Evolutionary conservation across 331 rosid genomes (phyloP).

Genomic region (Cydonia oblonga): DNA sequence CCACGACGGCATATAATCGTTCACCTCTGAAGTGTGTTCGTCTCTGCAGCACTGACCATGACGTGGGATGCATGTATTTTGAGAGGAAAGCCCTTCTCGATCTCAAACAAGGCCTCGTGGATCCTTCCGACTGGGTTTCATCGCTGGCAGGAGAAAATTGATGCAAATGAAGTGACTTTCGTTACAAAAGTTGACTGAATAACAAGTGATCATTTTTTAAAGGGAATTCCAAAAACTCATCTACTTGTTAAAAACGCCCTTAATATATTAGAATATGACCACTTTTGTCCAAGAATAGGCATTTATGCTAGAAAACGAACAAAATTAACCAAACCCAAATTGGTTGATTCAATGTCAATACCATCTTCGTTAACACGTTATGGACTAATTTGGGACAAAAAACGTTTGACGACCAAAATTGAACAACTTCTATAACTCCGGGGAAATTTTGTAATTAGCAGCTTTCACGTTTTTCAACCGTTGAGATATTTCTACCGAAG

Average conservation of each 20-base stretch:
- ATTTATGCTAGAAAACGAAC: not conserved
- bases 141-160: slow-evolving; percentile 10
- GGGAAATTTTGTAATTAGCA: not conserved
- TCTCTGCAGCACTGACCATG: not conserved
- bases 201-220: too few relatives aligned
- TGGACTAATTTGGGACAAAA: not conserved
- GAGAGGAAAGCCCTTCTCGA: slow-evolving; percentile 12
- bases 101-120: not conserved
- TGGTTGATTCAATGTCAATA: not conserved
- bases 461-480: not conserved
- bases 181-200: too few relatives aligned
- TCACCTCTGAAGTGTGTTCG: not conserved
- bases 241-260: not conserved
- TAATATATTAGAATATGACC: not conserved
- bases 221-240: too few relatives aligned
- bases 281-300: not conserved
- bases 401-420: not conserved
- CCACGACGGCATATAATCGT: too few relatives aligned
- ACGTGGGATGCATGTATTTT: not conserved
- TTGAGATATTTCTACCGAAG: not conserved
- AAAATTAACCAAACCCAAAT: not conserved
- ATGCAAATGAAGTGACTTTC: not conserved
- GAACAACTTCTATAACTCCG: not conserved
- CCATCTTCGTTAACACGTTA: not conserved
- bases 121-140: not conserved